Percentiles rank a stretch among this genome's conserved stretches.
Evolutionary conservation across 2,329 filamentous ascomycete genomes (phyloP).

Genomic region (Torrubiellomyces zombiae): DNA sequence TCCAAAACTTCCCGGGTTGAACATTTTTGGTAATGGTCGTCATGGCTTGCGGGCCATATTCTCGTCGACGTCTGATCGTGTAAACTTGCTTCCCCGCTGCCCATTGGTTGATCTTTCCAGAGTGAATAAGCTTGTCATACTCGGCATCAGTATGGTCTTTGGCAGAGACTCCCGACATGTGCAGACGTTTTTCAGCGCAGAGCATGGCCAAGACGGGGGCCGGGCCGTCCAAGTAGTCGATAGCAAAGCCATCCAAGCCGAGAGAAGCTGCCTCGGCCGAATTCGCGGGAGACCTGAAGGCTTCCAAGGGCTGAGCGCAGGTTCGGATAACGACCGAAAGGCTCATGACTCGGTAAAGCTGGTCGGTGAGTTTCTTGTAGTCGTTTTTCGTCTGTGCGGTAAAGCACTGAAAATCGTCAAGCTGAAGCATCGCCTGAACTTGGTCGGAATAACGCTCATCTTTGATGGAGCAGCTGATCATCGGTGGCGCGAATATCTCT

Average conservation of each 20-base stretch:
- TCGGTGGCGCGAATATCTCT: slow-evolving; percentile 64
- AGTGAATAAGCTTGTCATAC: slow-evolving; percentile 45
- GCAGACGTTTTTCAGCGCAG: slow-evolving; percentile 54
- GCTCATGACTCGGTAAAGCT: slow-evolving; percentile 45
- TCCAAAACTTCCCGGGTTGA: slow-evolving; percentile 51
- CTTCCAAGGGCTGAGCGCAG: slow-evolving; percentile 33
- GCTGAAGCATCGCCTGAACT: slow-evolving; percentile 33
- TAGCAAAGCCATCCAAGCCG: slow-evolving; percentile 66
- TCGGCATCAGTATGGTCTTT: slow-evolving; percentile 48
- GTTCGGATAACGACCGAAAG: slow-evolving; percentile 60
- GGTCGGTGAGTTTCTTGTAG: slow-evolving; percentile 52
- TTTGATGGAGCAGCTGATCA: slow-evolving; percentile 65
- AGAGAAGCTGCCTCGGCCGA: slow-evolving; percentile 33
- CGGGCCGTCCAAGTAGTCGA: slow-evolving; percentile 67
- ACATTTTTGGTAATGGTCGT: slow-evolving; percentile 52
- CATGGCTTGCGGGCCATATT: slow-evolving; percentile 62
- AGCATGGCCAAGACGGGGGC: slow-evolving; percentile 76
- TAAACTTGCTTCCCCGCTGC: slow-evolving; percentile 50
- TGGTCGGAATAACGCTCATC: slow-evolving; percentile 47
- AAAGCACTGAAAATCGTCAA: slow-evolving; percentile 45
- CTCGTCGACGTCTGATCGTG: slow-evolving; percentile 50
- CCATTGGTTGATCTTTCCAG: slow-evolving; percentile 46
- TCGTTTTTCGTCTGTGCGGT: slow-evolving; percentile 64
- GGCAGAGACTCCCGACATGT: slow-evolving; percentile 49
- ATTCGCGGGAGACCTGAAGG: slow-evolving; percentile 38